A percentile compares a stretch with the other conserved stretches of the same genome.
Evolutionary conservation across 768 basidiomycete genomes (phyloP).

Genomic region (Trametes sanguinea): DNA sequence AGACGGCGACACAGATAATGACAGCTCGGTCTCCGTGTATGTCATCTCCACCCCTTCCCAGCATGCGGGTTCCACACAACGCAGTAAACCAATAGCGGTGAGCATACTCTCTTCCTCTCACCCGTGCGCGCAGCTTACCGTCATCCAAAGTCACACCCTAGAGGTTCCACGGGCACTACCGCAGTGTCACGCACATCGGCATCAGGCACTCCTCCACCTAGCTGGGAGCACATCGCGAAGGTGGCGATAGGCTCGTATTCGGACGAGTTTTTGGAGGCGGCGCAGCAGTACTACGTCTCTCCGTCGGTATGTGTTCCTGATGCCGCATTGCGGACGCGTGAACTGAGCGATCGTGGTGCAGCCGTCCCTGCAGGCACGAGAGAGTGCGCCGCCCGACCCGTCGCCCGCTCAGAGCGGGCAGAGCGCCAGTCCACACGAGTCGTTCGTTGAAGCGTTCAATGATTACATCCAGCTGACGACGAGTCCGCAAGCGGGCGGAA

Average conservation of each 20-base stretch:
- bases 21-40: background rate
- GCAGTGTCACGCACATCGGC: background rate
- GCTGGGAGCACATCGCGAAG: background rate
- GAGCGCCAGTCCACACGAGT: no score
- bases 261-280: slow-evolving; percentile 3
- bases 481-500: no score
- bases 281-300: slow-evolving; percentile 8
- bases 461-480: background rate
- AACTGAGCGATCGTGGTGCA: background rate
- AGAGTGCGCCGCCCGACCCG: background rate
- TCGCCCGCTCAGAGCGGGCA: no score
- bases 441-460: background rate
- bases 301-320: slow-evolving; percentile 1
- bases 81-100: background rate
- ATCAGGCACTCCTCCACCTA: background rate
- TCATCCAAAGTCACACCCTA: background rate
- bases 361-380: background rate
- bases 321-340: background rate
- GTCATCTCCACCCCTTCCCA: background rate
- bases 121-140: background rate
- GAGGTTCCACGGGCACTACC: background rate
- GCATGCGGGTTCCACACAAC: background rate
- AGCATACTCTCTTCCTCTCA: no score
- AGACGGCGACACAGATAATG: slow-evolving; percentile 17
- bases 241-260: background rate